Evolutionary conservation across 1,139 yeast species (phyloP).

Genomic region (Arxiozyma slooffiae): DNA sequence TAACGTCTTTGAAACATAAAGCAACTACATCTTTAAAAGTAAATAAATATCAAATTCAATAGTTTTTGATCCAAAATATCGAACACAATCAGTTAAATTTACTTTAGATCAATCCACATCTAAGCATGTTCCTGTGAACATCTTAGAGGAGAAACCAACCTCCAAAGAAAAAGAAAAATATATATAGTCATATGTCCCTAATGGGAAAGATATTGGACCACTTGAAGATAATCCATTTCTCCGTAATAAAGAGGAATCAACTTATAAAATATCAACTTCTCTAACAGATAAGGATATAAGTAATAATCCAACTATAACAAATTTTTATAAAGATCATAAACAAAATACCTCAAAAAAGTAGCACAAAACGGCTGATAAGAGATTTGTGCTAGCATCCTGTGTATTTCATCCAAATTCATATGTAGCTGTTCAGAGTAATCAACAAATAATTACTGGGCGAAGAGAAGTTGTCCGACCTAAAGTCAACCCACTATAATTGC

Average conservation of each 20-base stretch:
- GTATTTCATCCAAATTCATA: conserved; percentile 22
- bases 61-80: conserved; percentile 28
- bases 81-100: conserved; percentile 28
- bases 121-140: conserved; percentile 22
- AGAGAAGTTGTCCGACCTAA: conserved; percentile 29
- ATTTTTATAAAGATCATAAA: not conserved
- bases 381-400: conserved; percentile 21
- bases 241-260: not conserved
- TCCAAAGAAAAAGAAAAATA: conserved; percentile 18
- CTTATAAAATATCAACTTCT: not conserved
- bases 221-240: not conserved
- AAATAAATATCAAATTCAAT: conserved; percentile 19
- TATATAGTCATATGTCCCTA: conserved; percentile 28
- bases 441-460: conserved; percentile 7
- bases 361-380: not conserved
- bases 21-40: conserved; percentile 24
- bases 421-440: conserved; percentile 1
- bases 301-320: not conserved
- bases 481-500: conserved; percentile 13
- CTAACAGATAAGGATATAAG: not conserved
- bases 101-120: conserved; percentile 30
- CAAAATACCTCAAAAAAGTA: not conserved
- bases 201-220: conserved; percentile 21
- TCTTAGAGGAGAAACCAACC: conserved; percentile 21
- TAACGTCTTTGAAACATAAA: conserved; percentile 28